Evolutionary conservation across 306 rosid species (phyloP), one percentile per base, ranked within the genome.

Genomic region (Quillaja saponaria): DNA sequence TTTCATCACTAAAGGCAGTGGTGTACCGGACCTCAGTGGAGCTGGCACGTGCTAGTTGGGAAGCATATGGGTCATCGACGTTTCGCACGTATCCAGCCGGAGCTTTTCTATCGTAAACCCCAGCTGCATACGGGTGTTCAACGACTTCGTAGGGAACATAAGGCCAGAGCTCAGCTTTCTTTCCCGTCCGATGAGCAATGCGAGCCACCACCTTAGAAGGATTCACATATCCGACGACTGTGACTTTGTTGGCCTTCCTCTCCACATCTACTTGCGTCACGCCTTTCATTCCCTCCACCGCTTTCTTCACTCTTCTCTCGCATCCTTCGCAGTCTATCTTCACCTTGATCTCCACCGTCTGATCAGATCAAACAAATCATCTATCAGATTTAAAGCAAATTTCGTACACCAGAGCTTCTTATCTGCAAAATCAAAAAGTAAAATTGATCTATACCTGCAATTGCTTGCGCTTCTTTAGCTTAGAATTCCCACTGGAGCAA

Each of bases 281-380:
- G 0, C 97, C 97, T 59, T 78, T 90, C 97, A 90, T 90, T 3
- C 95, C 95, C 34, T 82, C 81, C 68, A 90, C 76, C 0, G 91
- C 71, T 5, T 72, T 85, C 71, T 40, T 80, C 79, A 87, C 95
- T 55, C 63, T 86, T 66, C 90, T 76, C 81, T 86, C 95, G 34
- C 97, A 90, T 4, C 97, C 97, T 65, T 90, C 95, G 42, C 97
- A 90, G 67, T 90, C 97, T 76, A 90, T 82, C 65, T 84, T 84
- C 76, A 90, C 90, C 75, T 81, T 90, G 55, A 90, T 63, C 75
- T 86, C 95, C 81, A 90, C 97, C 75, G 95, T 90, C 90, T 90
- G 84, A 54, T 59, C 18, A 12, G 13, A n/a, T n/a, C n/a, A 34
- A 31, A 8, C 20, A 11, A 42, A 46, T 34, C 6, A 14, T 47